Conservation (phyloP, 805 yeast species). For the Nakazawaea sp. region DNA sequence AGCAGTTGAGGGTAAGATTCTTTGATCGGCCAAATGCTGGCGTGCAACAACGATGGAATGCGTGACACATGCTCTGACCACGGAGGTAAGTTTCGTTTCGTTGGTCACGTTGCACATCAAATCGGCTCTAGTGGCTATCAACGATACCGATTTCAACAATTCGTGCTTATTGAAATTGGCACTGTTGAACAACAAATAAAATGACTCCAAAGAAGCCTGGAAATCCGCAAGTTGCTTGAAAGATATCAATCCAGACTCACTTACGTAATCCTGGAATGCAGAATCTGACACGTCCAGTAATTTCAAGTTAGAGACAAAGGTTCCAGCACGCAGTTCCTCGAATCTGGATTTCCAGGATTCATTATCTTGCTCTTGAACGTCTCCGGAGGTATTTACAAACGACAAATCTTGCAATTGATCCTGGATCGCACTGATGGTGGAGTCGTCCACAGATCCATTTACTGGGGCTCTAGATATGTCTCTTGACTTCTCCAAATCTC, state of each 20-base stretch:
- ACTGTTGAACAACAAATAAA: conserved; percentile 24
- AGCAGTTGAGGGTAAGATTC: conserved; percentile 62
- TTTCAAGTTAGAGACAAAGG: conserved; percentile 10
- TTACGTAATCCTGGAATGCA: conserved; percentile 2
- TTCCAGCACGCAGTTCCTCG: conserved; percentile 35
- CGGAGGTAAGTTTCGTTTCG: conserved; percentile 18
- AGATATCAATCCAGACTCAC: conserved; percentile 39
- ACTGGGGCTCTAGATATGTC: conserved; percentile 11
- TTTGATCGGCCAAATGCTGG: conserved; percentile 57
- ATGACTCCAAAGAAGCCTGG: conserved; percentile 40
- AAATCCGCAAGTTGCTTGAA: conserved; percentile 35
- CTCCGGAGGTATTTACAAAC: conserved; percentile 20
- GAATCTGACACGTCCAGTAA: conserved; percentile 16
- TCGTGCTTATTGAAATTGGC: conserved; percentile 25
- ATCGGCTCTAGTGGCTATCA: conserved; percentile 39
- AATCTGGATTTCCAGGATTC: conserved; percentile 44
- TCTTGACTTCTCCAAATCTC: conserved; percentile 1
- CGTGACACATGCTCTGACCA: conserved; percentile 59
- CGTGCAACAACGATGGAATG: conserved; percentile 74
- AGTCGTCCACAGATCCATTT: neutral
- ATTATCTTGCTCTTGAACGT: conserved; percentile 20
- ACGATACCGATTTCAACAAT: conserved; percentile 46
- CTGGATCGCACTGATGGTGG: neutral
- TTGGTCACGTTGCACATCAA: conserved; percentile 14
- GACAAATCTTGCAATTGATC: neutral